A percentile compares a stretch with the other conserved stretches of the same genome.
Conservation (phyloP, 805 yeast genomes). For the Starmerella sirachaensis region DNA sequence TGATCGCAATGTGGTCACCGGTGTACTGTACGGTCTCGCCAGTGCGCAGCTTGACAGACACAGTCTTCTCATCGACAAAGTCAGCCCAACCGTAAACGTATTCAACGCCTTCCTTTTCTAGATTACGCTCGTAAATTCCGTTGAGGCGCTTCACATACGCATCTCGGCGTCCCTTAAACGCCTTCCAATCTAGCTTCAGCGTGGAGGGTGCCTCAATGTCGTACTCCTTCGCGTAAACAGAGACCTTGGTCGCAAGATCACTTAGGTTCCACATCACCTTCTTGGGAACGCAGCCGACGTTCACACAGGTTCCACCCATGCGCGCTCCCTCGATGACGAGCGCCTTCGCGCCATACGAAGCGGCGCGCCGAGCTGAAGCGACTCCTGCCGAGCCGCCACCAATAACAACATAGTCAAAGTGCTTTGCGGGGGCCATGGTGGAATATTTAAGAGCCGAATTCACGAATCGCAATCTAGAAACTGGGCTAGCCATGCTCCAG, state of each 20-base stretch:
- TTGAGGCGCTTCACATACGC: constrained; percentile 79
- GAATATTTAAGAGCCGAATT: too few relatives aligned
- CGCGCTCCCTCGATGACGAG: constrained; percentile 65
- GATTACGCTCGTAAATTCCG: constrained; percentile 83
- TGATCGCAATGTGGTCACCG: constrained; percentile 74
- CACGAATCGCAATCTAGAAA: too few relatives aligned
- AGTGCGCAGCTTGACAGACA: constrained; percentile 64
- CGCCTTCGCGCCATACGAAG: constrained; percentile 77
- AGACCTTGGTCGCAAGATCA: constrained; percentile 65
- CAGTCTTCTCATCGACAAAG: constrained; percentile 40
- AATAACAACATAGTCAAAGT: constrained; percentile 84
- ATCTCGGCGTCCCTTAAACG: constrained; percentile 77
- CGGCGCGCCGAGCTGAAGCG: constrained; percentile 96
- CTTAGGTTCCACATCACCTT: constrained; percentile 98
- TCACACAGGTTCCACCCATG: constrained; percentile 97
- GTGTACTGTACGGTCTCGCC: constrained; percentile 48
- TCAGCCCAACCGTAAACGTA: constrained; percentile 76
- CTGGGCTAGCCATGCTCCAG: too few relatives aligned
- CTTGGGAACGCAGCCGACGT: constrained; percentile 98
- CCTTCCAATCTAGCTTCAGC: constrained; percentile 67
- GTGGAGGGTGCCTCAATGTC: constrained; percentile 56
- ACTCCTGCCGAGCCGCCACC: constrained; percentile 99
- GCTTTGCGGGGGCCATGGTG: constrained; percentile 50
- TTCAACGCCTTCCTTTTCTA: constrained; percentile 81
- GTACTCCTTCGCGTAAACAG: constrained; percentile 60